Base-by-base conservation (phyloP, 1,284 basidiomycete genomes). In the Cryptococcus sp. region DNA sequence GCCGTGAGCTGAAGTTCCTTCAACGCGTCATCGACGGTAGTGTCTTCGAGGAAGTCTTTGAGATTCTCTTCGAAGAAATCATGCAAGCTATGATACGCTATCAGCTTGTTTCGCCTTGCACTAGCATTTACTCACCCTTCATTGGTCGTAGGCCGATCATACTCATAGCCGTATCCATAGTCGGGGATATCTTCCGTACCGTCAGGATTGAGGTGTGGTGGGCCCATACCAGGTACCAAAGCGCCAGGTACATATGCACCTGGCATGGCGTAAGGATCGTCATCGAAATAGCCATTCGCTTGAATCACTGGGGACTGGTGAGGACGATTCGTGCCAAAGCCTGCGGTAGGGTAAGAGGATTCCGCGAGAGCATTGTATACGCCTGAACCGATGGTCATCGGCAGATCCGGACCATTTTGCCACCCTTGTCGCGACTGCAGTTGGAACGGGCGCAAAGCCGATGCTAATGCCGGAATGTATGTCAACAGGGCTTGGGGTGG, bases 41-140 rank as follows among this genome's bases (percentile, higher is more conserved):
- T 62, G 45, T 73, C 68, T 52, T 73, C 68, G 6, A 62, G 57
- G 48, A 77, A 76, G 50, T 71, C 68, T 13, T 64, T 63, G 13
- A 76, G 57, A 7, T 70, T 61, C n/a, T 70, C 67, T 23, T 67
- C 62, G 62, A 76, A 74, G 62, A 74, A 76, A 2, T 60, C 63
- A 23, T 66, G 52, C 10, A 77, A 59, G 11, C 71, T 73, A 11
- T 13, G 17, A 17, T 23, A 5, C n/a, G 16, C 15, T 23, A 45
- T 52, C 16, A 61, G 51, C 48, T 26, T 29, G 8, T 34, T 34
- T 34, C 8, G 8, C 8, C 8, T 13, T 34, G 29, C 29, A 34
- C 29, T 34, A 13, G 8, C 2, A 34, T 34, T 2, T 13, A 57
- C 67, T 65, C 51, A 67, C 66, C 58, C 63, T 44, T 64, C 55